Evolutionary conservation across 2,329 filamentous ascomycete species (phyloP).

Genomic region (Paramyrothecium roridum): DNA sequence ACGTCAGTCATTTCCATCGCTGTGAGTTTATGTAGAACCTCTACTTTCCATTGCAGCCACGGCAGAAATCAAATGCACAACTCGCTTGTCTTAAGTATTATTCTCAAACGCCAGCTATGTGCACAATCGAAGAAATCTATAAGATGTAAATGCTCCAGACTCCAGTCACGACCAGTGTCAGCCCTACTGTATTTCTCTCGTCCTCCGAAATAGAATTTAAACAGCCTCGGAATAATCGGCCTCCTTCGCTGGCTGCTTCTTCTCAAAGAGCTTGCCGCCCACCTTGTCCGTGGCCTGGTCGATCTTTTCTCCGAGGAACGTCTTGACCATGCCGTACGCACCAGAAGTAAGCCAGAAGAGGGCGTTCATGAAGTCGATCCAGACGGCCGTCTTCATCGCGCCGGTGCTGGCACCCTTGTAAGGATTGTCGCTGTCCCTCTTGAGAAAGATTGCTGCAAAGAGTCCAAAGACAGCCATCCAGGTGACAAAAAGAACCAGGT

Average conservation of each 20-base stretch:
- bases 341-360: conserved; percentile 59
- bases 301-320: conserved; percentile 36
- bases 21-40: no score
- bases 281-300: conserved; percentile 34
- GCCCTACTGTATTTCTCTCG: no score
- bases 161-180: no score
- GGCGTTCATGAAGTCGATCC: conserved; percentile 67
- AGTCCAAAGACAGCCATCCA: conserved; percentile 71
- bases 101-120: no score
- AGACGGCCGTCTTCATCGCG: conserved; percentile 68
- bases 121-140: no score
- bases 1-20: no score
- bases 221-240: conserved; percentile 26
- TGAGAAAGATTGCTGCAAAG: conserved; percentile 69
- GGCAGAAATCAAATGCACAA: no score
- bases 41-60: no score
- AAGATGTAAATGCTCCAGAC: no score
- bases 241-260: conserved; percentile 18
- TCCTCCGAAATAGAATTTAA: neutral
- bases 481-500: conserved; percentile 36
- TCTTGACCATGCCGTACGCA: conserved; percentile 37
- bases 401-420: conserved; percentile 40
- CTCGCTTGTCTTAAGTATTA: no score
- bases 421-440: conserved; percentile 48
- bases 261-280: conserved; percentile 33